Conservation (phyloP, 1,139 yeast genomes). For the Schizosaccharomyces versatilis region DNA sequence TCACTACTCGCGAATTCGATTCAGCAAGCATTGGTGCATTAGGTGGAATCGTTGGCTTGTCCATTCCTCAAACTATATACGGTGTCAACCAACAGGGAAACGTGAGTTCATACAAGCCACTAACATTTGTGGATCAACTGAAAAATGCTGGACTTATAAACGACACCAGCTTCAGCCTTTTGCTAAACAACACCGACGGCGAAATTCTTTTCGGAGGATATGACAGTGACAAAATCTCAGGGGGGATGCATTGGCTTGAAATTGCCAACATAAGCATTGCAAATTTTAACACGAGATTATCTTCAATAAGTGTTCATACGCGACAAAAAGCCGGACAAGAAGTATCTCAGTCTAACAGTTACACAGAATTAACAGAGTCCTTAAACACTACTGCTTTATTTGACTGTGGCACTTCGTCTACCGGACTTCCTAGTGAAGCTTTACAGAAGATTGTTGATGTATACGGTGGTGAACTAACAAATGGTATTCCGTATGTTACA, state of each 20-base stretch:
- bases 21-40: constrained; percentile 1
- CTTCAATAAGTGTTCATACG: neutral
- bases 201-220: neutral
- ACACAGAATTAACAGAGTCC: neutral
- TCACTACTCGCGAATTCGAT: constrained; percentile 6
- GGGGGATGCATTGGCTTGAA: neutral
- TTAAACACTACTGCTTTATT: neutral
- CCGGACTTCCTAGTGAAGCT: neutral
- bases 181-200: neutral
- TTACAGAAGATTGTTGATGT: neutral
- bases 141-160: constrained; percentile 4
- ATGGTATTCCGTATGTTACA: neutral
- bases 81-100: constrained; percentile 1
- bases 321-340: neutral
- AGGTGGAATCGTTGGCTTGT: constrained; percentile 9
- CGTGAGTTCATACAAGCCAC: constrained; percentile 2
- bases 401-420: neutral
- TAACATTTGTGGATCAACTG: constrained; percentile 6
- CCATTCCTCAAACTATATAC: constrained; percentile 3
- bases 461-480: neutral
- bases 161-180: constrained; percentile 4
- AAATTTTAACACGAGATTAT: neutral
- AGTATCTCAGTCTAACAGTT: neutral
- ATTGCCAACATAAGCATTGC: neutral
- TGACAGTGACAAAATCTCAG: neutral